A percentile compares a stretch with the other conserved stretches of the same genome.
phyloP scores from a whole-genome alignment of 1,284 basidiomycete species.

The Mycena citricolor region DNA sequence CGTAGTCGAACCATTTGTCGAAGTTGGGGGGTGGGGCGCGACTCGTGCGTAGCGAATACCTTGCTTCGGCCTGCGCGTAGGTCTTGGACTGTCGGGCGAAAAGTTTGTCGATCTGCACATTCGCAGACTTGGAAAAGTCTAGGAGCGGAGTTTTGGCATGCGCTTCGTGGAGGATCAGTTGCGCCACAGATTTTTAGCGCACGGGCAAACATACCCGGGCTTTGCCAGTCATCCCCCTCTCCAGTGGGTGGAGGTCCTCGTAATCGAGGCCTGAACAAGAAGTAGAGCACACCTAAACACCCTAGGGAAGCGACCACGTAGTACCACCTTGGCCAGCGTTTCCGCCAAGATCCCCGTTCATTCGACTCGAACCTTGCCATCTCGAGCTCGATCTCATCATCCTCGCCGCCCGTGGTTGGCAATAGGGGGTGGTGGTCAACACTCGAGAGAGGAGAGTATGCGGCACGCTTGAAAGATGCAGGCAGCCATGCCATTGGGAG shows the following conservation, averaged over 20 bases:
- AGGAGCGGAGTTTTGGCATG: not conserved
- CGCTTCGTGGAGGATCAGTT: no score
- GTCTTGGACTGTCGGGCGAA: constrained; percentile 16
- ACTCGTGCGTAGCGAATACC: constrained; percentile 16
- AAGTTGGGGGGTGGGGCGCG: constrained; percentile 18
- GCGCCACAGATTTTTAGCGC: no score
- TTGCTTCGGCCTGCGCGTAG: constrained; percentile 12
- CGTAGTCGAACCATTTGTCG: constrained; percentile 17
- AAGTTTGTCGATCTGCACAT: constrained; percentile 10
- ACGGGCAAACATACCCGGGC: no score
- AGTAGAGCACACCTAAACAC: not conserved
- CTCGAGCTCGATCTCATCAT: constrained; percentile 17
- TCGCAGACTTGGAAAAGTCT: constrained; percentile 2
- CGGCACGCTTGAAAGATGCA: constrained; percentile 5
- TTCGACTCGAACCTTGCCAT: constrained; percentile 14
- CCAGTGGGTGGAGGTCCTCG: no score
- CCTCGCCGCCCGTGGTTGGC: constrained; percentile 13
- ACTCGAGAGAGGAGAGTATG: constrained; percentile 2
- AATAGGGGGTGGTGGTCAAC: constrained; percentile 17
- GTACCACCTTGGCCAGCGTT: constrained; percentile 7
- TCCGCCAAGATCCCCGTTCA: constrained; percentile 3
- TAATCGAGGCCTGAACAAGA: not conserved
- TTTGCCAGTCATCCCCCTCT: no score
- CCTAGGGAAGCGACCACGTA: not conserved
- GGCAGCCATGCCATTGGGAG: no score